Evolutionary conservation across 805 yeast genomes (phyloP), one percentile per base, ranked within the genome.

Genomic region (Pichia sporocuriosa): DNA sequence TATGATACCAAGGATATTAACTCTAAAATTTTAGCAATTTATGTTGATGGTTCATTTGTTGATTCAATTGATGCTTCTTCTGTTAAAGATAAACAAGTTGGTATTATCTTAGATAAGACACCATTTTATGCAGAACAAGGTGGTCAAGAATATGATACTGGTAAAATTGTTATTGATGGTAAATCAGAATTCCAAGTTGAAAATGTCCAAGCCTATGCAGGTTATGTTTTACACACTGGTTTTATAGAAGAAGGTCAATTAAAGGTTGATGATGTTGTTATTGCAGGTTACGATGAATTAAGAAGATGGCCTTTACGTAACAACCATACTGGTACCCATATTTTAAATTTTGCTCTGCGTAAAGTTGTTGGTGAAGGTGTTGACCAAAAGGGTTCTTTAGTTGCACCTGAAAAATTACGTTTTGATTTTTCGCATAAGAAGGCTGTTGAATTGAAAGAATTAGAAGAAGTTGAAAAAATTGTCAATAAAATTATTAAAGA

Each of bases 81-180:
- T 15, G 43, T 57, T 4, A 60, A 68, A 22, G 59, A 53, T 25
- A 68, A 67, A 46, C 87, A 84, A 61, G 66, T 73, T 51, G 99
- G 99, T 62, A 65, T 93, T 40, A 62, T 93, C 37, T 71, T 93
- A 45, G 94, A 93, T 61, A 83, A 78, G 63, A 86, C 97, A 21
- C 93, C 94, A 62, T 87, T 93, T 67, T 93, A 93, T 59, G 97
- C 98, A 38, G 99, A 93, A 69, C 94, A 86, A 67, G 99, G 99
- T 78, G 99, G 99, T 59, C 99, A 93, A 72, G 97, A 88, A 65
- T 83, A 74, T 58, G 99, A 93, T 62, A 84, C 94, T 32, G 99
- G 99, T 66, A 83, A 77, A 63, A 73, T 93, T 50, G 89, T 87
- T 39, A 79, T 87, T 56, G 97, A 89, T 59, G 96, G 94, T 35